Conservation (phyloP, 805 yeast genomes). For the Teunomyces stri region DNA sequence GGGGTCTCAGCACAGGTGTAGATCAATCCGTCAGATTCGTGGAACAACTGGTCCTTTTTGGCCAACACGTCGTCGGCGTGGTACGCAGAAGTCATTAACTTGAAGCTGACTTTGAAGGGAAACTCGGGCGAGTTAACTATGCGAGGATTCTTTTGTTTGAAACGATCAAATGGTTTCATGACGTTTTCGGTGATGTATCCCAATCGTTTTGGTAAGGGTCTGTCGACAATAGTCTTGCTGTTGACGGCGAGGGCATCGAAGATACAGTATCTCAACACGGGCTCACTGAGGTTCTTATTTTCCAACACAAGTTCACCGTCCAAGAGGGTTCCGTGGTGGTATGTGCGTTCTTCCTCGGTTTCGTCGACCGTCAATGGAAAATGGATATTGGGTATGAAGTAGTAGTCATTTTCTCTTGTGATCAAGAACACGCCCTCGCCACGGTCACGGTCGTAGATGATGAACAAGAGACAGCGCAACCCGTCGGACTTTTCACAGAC, state of each 20-base stretch:
- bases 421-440: conserved; percentile 89
- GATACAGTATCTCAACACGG: conserved; percentile 67
- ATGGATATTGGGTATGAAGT: conserved; percentile 76
- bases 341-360: conserved; percentile 46
- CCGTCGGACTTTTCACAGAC: conserved; percentile 98
- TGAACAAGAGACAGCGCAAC: conserved; percentile 72
- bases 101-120: conserved; percentile 84
- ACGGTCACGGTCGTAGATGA: conserved; percentile 62
- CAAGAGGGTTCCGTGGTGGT: conserved; percentile 83
- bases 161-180: conserved; percentile 74
- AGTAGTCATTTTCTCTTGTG: conserved; percentile 86
- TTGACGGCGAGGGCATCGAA: conserved; percentile 90
- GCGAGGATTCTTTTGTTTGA: conserved; percentile 69
- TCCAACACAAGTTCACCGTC: conserved; percentile 94
- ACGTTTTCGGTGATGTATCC: conserved; percentile 83
- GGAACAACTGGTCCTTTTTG: conserved; percentile 70
- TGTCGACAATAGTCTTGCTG: conserved; percentile 64
- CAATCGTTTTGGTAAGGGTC: conserved; percentile 75
- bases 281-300: conserved; percentile 53
- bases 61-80: conserved; percentile 73
- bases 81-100: conserved; percentile 82
- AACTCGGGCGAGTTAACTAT: conserved; percentile 60
- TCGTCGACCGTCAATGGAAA: conserved; percentile 59
- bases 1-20: conserved; percentile 90
- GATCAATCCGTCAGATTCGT: conserved; percentile 90